These are phyloP conservation scores for Chrysosporium keratinophilum DNA, from an alignment of 2,329 filamentous ascomycete species.

Conservation along the genomic window DNA sequence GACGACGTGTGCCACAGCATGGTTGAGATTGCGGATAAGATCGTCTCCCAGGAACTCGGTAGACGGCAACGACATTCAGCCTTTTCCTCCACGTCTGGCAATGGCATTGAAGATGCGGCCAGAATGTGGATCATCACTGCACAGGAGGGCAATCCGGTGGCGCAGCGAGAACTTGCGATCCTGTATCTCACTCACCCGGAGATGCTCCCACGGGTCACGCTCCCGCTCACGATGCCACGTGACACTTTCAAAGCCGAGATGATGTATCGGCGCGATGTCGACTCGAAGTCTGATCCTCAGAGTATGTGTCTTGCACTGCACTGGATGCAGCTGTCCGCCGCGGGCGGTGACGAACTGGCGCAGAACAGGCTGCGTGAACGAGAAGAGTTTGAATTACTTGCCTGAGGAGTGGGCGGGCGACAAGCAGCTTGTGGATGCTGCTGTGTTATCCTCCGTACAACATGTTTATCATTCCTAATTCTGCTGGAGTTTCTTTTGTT, in stretches of 20 bases:
- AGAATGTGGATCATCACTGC: constrained; percentile 88
- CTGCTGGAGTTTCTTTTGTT: constrained; percentile 6
- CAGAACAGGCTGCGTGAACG: constrained; percentile 68
- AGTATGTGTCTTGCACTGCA: constrained; percentile 91
- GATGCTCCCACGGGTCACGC: constrained; percentile 63
- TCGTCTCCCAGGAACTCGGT: constrained; percentile 48
- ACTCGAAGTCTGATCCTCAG: constrained; percentile 65
- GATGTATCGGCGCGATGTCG: constrained; percentile 55
- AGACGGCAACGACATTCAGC: constrained; percentile 26
- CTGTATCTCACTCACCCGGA: constrained; percentile 90
- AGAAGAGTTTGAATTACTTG: constrained; percentile 51
- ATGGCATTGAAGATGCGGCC: constrained; percentile 59
- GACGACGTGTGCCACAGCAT: constrained; percentile 76
- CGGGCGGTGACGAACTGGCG: constrained; percentile 77
- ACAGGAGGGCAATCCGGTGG: constrained; percentile 78
- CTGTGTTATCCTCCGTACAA: constrained; percentile 2
- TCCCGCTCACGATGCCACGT: constrained; percentile 71
- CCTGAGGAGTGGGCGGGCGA: constrained; percentile 26
- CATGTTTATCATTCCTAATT: constrained; percentile 11
- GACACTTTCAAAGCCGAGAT: constrained; percentile 87
- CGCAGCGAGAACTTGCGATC: constrained; percentile 84
- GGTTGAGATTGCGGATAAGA: constrained; percentile 62
- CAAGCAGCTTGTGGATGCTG: background rate
- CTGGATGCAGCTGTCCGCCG: constrained; percentile 88
- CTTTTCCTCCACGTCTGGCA: constrained; percentile 23